Evolutionary conservation across 106 monocot species (phyloP), one percentile per base, ranked within the genome.

Genomic region (Allium sativum): DNA sequence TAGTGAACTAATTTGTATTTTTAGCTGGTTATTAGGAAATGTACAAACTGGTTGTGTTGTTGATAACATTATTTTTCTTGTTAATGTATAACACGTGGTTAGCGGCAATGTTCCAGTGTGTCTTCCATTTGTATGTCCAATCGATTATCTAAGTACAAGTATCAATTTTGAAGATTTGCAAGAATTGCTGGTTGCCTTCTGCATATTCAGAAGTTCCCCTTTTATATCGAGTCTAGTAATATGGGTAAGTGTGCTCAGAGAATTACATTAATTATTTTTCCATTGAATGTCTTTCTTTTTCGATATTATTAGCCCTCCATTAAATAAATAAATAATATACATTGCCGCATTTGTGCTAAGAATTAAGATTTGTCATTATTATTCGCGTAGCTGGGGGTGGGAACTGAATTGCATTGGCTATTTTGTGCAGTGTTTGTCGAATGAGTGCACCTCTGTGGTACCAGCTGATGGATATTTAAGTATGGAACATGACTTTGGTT

Each of bases 191-290:
- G 63, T 12, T 18, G 63, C 18, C 21, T 12, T 64, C 48, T 64
- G 63, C 47, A 21, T 46, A 18, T 64, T 64, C 47, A 46, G 63
- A 64, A 64, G 63, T 20, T 6, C 18, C 10, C 63, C 45, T 10
- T 6, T 64, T 64, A 47, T 20, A 3, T 40, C 20, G 12, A 21
- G 6, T 7, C 21, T 58, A 15, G 11, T 19, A 47, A 0, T 48
- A 47, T 4, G 3, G 18, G 63, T 46, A 43, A 14, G 5, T 8
- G 9, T 13, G 4, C 15, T 48, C 48, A 12, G 1, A 5, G 15
- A 15, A 15, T 48, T 12, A 1, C 48, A 31, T 31, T 31, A 31
- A 31, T 31, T 31, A 1, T 31, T 31, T 1, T 1, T 1, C 2
- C 1, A 31, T 31, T 31, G 3, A 31, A 31, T 31, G 31, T 31